Base-by-base conservation (phyloP, 345 rosid genomes). In the Salix arbutifolia region DNA sequence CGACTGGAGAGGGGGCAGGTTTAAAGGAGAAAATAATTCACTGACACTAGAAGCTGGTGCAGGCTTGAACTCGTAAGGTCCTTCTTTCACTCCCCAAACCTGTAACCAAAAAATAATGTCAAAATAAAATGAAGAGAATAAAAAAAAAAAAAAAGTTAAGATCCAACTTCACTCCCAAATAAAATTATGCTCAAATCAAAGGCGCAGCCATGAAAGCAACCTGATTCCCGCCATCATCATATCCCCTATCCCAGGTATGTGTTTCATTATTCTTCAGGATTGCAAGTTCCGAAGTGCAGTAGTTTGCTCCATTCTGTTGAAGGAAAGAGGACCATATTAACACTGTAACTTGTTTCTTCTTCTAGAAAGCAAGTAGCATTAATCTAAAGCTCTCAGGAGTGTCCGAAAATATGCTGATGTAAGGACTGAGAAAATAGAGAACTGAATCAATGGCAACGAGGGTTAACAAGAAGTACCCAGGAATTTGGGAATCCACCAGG, bases 221-320 rank as follows among this genome's bases (percentile, higher is more conserved):
- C 93, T 93, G 97, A 77, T 89, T 92, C 56, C 85, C 90, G 73
- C 86, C 83, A 6, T 87, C 91, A n/a, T 91, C 97, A 11, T 87
- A 95, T 37, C 99, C 97, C 50, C 92, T 86, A 77, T 96, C 99
- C 99, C 96, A 91, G 64, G 89, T 85, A 69, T 93, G 97, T 72
- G 91, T 83, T 86, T 96, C 99, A 67, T 85, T 91, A 83, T 92
- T 96, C 89, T 92, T 91, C 77, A 91, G 44, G 69, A 96, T 74
- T 6, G 92, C 80, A 62, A 96, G 98, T 80, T 92, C 97, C n/a
- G 96, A 91, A 68, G 96, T 87, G 79, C 91, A 92, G 86, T 85
- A 85, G 48, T 87, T 73, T 38, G 96, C 97, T 23, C 96, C 97
- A 67, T 85, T 92, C 98, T 91, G 83, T 61, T 7, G 67, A 48